Evolutionary conservation across 768 basidiomycete genomes (phyloP).

Genomic region (Tubosaeta sp.): DNA sequence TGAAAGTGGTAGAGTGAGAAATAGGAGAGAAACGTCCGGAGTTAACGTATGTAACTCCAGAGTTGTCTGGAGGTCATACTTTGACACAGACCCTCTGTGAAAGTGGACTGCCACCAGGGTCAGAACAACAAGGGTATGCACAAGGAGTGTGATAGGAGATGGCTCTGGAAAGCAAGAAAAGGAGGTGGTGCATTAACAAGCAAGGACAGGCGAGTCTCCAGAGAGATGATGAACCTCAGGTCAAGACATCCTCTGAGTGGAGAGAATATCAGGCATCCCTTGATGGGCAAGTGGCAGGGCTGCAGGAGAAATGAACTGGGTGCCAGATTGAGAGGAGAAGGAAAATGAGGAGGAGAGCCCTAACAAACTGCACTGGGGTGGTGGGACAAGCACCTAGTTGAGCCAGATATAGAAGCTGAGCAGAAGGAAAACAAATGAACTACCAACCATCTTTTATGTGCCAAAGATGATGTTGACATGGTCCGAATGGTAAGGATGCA

Average conservation of each 20-base stretch:
- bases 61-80: too few species aligned
- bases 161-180: slow-evolving; percentile 16
- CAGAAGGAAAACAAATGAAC: not conserved
- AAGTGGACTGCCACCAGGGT: slow-evolving; percentile 6
- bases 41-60: too few species aligned
- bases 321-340: slow-evolving; percentile 26
- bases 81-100: too few species aligned
- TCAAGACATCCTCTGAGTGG: slow-evolving; percentile 16
- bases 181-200: slow-evolving; percentile 6
- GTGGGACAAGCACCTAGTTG: slow-evolving; percentile 11
- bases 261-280: slow-evolving; percentile 16
- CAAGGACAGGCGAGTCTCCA: not conserved
- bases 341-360: slow-evolving; percentile 11
- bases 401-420: not conserved
- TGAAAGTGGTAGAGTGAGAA: too few species aligned
- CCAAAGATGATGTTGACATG: not conserved
- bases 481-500: too few species aligned
- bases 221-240: slow-evolving; percentile 1
- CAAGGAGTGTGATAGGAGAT: slow-evolving; percentile 5
- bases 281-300: slow-evolving; percentile 5
- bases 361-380: slow-evolving; percentile 5
- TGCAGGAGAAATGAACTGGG: slow-evolving; percentile 5
- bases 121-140: slow-evolving; percentile 8
- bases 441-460: slow-evolving; percentile 15
- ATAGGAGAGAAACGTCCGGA: too few species aligned